Conservation (phyloP, 306 rosid species). For the Biancaea sappan region DNA sequence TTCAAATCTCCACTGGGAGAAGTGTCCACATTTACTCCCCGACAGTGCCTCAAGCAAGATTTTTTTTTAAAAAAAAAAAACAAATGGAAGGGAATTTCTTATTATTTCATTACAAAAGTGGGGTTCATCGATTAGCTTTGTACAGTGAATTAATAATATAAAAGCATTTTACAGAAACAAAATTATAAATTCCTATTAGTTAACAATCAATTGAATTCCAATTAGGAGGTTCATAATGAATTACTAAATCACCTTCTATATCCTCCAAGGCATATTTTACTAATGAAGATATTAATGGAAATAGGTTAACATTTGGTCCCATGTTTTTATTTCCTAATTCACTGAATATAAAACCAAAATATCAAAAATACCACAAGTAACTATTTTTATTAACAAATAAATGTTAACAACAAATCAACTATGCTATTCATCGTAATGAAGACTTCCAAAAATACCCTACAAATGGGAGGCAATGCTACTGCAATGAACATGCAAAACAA, state of each 20-base stretch:
- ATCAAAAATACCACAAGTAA: neutral
- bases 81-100: neutral
- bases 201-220: neutral
- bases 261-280: neutral
- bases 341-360: neutral
- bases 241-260: neutral
- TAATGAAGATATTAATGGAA: neutral
- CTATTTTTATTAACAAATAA: neutral
- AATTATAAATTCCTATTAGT: neutral
- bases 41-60: too few relatives aligned
- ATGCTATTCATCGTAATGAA: neutral
- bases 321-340: neutral
- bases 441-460: neutral
- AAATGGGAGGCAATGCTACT: neutral
- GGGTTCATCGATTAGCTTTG: too few relatives aligned
- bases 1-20: too few relatives aligned
- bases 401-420: neutral
- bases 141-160: too few relatives aligned
- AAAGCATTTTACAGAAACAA: neutral
- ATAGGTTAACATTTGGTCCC: neutral
- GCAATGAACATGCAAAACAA: neutral
- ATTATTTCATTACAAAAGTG: too few relatives aligned
- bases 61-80: too few relatives aligned
- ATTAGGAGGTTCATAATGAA: neutral
- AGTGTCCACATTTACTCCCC: too few relatives aligned